phyloP scores from a whole-genome alignment of 345 rosid genomes.

The Toxicodendron radicans region DNA sequence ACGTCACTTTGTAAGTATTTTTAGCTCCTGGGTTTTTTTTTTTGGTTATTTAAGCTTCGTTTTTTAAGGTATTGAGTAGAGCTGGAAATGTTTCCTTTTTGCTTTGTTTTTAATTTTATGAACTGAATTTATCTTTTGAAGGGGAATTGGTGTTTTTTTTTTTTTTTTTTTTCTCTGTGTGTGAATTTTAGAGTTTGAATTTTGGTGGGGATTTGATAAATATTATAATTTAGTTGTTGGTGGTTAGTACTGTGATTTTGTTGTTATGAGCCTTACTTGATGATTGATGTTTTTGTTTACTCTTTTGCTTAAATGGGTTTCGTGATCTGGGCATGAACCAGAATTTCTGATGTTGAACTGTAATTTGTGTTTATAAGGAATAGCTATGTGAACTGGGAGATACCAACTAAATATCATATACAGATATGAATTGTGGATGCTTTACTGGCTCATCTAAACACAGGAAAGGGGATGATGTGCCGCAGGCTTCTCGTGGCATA shows the following conservation, averaged over 20 bases:
- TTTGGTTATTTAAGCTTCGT: not conserved
- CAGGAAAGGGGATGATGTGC: slow-evolving; percentile 11
- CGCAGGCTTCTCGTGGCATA: slow-evolving; percentile 15
- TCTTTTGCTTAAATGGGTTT: not conserved
- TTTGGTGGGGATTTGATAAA: not conserved
- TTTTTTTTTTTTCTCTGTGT: not conserved
- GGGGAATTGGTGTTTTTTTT: not conserved
- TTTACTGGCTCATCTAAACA: slow-evolving; percentile 22
- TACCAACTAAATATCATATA: not conserved
- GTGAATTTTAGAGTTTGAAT: not conserved
- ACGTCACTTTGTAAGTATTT: not conserved
- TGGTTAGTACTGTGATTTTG: not conserved
- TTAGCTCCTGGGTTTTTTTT: too few species aligned
- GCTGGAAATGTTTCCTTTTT: not conserved
- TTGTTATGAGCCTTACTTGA: not conserved
- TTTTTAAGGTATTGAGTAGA: not conserved
- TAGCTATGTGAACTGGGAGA: slow-evolving; percentile 26
- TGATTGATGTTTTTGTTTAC: not conserved
- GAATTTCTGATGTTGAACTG: not conserved
- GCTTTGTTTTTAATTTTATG: not conserved
- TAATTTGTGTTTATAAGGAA: not conserved
- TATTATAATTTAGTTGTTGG: not conserved
- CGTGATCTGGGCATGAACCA: not conserved
- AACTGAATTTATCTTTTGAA: not conserved
- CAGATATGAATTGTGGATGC: slow-evolving; percentile 49